Conservation (phyloP, 306 rosid species). For the Citrullus mucosospermus region DNA sequence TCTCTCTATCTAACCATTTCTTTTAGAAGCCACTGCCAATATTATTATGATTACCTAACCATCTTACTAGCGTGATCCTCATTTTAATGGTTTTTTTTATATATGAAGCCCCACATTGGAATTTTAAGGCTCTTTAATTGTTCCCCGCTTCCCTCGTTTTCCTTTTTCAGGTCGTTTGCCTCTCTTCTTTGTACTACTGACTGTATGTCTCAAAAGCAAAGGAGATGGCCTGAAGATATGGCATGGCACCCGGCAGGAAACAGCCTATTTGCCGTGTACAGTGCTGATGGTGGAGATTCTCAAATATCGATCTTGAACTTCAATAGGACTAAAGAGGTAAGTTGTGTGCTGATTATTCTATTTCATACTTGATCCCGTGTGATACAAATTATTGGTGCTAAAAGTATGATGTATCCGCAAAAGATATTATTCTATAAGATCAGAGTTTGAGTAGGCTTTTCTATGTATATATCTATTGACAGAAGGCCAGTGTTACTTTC, state of each 20-base stretch:
- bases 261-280: slow-evolving; percentile 59
- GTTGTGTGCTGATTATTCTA: slow-evolving; percentile 5
- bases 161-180: slow-evolving; percentile 51
- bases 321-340: slow-evolving; percentile 53
- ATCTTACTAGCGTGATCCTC: not conserved
- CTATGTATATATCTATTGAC: slow-evolving; percentile 16
- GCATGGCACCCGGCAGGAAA: slow-evolving; percentile 83
- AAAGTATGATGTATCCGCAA: not conserved
- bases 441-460: not conserved
- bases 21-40: not conserved
- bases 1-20: not conserved
- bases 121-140: not conserved
- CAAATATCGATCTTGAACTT: slow-evolving; percentile 61
- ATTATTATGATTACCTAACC: not conserved
- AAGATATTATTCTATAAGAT: not conserved
- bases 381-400: not conserved
- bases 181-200: slow-evolving; percentile 57
- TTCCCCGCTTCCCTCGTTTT: not conserved
- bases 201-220: slow-evolving; percentile 47
- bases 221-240: slow-evolving; percentile 94
- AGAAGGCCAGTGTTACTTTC: slow-evolving; percentile 58
- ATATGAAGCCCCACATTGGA: not conserved
- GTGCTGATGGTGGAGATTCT: slow-evolving; percentile 80
- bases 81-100: too few species aligned
- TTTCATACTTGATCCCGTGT: not conserved